Evolutionary conservation across 2,329 filamentous ascomycete species (phyloP), one percentile per base, ranked within the genome.

Genomic region (Trichophyton benhamiae): DNA sequence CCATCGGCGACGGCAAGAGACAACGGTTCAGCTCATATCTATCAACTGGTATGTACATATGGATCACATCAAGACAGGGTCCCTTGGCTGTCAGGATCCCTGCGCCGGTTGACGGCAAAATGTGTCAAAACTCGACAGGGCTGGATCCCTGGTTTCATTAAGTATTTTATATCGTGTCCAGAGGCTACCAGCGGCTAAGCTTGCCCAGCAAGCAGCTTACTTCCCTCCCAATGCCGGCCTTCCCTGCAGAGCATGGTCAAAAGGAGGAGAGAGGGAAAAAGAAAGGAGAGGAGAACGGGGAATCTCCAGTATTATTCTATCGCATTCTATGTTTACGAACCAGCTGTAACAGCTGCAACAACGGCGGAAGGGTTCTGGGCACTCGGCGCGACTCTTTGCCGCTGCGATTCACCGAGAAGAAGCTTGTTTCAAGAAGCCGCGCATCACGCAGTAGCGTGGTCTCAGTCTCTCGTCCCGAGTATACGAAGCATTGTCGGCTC

Each of bases 371-470:
- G 22, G 17, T 20, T 53, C 49, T 53, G 15, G 49, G 49, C 49
- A 33, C 49, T 53, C 49, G 49, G 49, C 49, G 49, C 25, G 27
- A 53, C 17, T 11, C 20, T 17, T 53, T 53, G 49, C 25, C 49
- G 49, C 49, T 25, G 22, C 49, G 49, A 53, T 30, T 53, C 49
- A 53, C 49, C 49, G 49, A 53, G 49, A 33, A 53, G 49, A 53
- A 53, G 49, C 49, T 53, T 53, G 22, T 53, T 53, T 30, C 49
- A 53, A 53, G 49, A 53, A 53, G 49, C 49, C 49, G 49, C 49
- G n/a, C 25, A 33, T 30, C 49, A 30, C n/a, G 49, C 49, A 53
- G 49, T 53, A 53, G 49, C 22, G 49, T 53, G 25, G 49, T 33
- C 49, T 27, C 27, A 53, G 49, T 20, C 22, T 33, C 49, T 15